Base-by-base conservation (phyloP, 371 early-diverging fungal species). In the Mucor sp. region DNA sequence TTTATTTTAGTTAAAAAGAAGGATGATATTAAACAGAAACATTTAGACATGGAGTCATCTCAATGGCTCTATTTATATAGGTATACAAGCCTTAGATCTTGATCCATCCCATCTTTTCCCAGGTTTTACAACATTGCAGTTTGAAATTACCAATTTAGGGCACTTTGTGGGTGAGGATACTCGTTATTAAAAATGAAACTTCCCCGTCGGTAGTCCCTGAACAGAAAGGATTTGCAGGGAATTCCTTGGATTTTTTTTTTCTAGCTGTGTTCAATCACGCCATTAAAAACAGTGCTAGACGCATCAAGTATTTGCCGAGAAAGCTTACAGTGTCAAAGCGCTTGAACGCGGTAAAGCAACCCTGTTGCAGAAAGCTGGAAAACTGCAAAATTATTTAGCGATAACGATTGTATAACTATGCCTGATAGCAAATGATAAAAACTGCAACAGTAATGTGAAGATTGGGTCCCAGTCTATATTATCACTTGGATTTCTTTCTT, bases 41-140 rank as follows among this genome's bases (percentile, higher is more conserved):
- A 14, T 37, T 50, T 23, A 25, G 19, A 44, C 44, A 44, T 44
- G 17, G 19, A 19, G 50, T 50, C 25, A 23, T 50, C 12, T 50
- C 25, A 7, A 44, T 19, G 19, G 44, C 19, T 7, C 17, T 50
- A 50, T 50, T 25, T 50, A 25, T 50, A 37, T 37, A 37, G 37
- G 14, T 14, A 37, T 37, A 37, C 37, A 37, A 25, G 25, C 9
- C 23, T 23, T 50, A 50, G 25, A 50, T 50, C 50, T 50, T 50
- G 50, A 50, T 50, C 50, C 50, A 50, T 50, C 25, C 50, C 50
- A 50, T 25, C 50, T 50, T 50, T 50, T 50, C 50, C 50, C 50
- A 50, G 50, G 8, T 50, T 50, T 7, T 50, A 50, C 50, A 50
- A 50, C 12, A 50, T 25, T 50, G 50, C 25, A 50, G 9, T 50